A percentile compares a stretch with the other conserved stretches of the same genome.
Conservation (phyloP, 352 stramenopile species). For the Globisporangium nodosum region DNA sequence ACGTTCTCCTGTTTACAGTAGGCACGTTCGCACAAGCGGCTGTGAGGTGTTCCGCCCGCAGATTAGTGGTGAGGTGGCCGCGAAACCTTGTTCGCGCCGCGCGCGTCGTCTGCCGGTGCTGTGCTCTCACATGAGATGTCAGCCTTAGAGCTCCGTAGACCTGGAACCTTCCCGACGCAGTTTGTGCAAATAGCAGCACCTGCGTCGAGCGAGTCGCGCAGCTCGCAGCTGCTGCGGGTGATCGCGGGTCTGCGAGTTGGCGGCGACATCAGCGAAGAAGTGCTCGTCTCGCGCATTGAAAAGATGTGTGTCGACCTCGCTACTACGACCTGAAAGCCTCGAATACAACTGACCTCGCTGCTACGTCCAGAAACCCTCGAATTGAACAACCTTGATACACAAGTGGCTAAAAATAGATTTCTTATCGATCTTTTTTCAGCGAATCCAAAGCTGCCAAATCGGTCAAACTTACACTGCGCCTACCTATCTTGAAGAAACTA, state of each 20-base stretch:
- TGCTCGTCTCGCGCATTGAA: not conserved
- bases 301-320: too few species aligned
- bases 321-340: too few species aligned
- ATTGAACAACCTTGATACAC: not conserved
- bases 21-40: not conserved
- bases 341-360: too few species aligned
- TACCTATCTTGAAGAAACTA: not conserved
- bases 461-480: not conserved
- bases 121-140: too few species aligned
- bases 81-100: not conserved
- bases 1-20: not conserved
- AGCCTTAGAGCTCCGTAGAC: too few species aligned
- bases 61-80: too few species aligned
- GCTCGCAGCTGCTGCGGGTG: not conserved
- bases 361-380: not conserved
- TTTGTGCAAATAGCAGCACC: not conserved
- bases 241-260: not conserved
- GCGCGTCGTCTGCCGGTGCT: not conserved
- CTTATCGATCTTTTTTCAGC: not conserved
- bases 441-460: conserved; percentile 2
- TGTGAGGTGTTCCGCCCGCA: too few species aligned
- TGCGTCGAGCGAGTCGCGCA: not conserved
- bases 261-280: not conserved
- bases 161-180: too few species aligned
- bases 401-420: not conserved